These are phyloP conservation scores for Pseudocercospora eumusae DNA, from an alignment of 2,329 filamentous ascomycete species.

Conservation along the genomic window DNA sequence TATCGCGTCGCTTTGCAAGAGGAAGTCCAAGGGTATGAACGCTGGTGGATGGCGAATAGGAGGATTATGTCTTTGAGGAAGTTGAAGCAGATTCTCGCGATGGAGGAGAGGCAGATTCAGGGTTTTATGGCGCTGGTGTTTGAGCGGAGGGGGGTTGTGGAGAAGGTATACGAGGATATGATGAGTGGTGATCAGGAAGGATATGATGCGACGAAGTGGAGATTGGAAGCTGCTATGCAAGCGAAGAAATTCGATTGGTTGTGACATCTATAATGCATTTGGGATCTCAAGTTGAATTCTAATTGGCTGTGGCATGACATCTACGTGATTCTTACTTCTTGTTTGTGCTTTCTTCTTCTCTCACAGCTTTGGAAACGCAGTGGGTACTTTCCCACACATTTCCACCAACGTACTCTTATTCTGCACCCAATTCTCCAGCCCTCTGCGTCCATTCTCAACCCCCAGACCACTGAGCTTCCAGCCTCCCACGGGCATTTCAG, in stretches of 20 bases:
- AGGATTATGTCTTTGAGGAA: not conserved
- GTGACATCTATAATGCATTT: conserved; percentile 1
- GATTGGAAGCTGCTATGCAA: conserved; percentile 12
- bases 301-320: not conserved
- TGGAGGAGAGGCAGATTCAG: conserved; percentile 9
- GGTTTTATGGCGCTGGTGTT: not conserved
- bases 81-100: conserved; percentile 6
- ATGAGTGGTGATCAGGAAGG: conserved; percentile 5
- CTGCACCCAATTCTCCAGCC: conserved; percentile 77
- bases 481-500: conserved; percentile 88
- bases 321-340: too few relatives aligned
- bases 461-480: conserved; percentile 91
- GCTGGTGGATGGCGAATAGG: conserved; percentile 2
- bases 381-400: conserved; percentile 69
- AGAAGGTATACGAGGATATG: not conserved
- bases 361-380: conserved; percentile 60
- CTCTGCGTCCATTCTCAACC: conserved; percentile 79
- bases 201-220: not conserved
- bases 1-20: not conserved
- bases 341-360: too few relatives aligned
- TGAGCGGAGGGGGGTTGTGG: not conserved
- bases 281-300: not conserved
- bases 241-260: conserved; percentile 14
- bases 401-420: conserved; percentile 90
- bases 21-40: conserved; percentile 11